Evolutionary conservation across 257 asterid genomes (phyloP).

Genomic region (Solanum sitiens): DNA sequence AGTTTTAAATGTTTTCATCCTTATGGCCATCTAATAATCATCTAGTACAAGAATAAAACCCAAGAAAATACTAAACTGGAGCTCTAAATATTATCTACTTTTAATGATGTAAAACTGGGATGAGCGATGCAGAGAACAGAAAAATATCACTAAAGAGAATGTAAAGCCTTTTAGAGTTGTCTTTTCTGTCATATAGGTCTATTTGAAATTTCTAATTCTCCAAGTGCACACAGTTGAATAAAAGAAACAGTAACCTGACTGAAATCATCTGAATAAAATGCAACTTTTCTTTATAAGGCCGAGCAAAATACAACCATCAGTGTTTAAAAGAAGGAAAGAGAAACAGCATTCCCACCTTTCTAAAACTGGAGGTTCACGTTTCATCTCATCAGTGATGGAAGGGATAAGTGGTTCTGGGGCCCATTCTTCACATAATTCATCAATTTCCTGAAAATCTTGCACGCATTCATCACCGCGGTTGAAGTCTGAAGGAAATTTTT

Average conservation of each 20-base stretch:
- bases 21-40: not conserved
- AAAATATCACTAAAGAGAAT: not conserved
- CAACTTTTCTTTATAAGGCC: not conserved
- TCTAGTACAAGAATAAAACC: not conserved
- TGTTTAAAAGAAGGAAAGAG: not conserved
- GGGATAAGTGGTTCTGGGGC: constrained; percentile 86
- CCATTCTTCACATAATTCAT: constrained; percentile 92
- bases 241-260: not conserved
- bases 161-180: not conserved
- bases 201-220: not conserved
- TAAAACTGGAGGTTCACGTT: constrained; percentile 67
- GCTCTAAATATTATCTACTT: not conserved
- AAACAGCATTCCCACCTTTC: constrained; percentile 49
- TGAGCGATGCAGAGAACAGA: not conserved
- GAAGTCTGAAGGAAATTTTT: not conserved
- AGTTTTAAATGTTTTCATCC: not conserved
- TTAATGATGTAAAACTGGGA: not conserved
- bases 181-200: not conserved
- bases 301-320: not conserved
- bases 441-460: constrained; percentile 70
- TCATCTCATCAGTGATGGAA: constrained; percentile 47
- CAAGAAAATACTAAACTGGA: not conserved
- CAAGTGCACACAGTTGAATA: not conserved
- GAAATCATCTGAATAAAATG: not conserved
- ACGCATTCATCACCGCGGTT: not conserved